Evolutionary conservation across 73 alveolate genomes (phyloP).

Genomic region (Tetrahymena thermophila): DNA sequence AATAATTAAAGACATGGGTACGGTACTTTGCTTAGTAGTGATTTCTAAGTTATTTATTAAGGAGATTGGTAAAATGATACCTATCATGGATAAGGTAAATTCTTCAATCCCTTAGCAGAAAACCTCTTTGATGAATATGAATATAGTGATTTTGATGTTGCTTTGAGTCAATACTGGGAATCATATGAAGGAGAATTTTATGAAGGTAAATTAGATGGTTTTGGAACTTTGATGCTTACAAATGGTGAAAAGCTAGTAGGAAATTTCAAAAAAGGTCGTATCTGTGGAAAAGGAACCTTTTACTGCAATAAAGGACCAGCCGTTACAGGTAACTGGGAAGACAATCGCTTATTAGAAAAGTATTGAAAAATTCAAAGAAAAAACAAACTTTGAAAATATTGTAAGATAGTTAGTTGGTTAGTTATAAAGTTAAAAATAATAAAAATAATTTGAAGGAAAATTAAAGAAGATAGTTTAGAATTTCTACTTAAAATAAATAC

Average conservation of each 20-base stretch:
- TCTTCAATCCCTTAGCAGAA: neutral
- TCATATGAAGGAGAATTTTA: neutral
- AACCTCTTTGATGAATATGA: neutral
- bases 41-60: neutral
- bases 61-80: neutral
- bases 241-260: neutral
- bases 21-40: neutral
- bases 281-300: neutral
- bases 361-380: neutral
- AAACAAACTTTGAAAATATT: neutral
- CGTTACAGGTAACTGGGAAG: neutral
- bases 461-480: neutral
- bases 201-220: neutral
- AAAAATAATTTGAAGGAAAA: too few species aligned
- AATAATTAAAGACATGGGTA: neutral
- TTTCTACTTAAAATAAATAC: too few species aligned
- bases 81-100: neutral
- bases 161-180: neutral
- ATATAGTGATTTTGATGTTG: neutral
- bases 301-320: neutral
- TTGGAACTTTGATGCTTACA: neutral
- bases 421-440: too few species aligned
- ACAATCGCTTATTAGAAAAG: neutral
- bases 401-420: neutral
- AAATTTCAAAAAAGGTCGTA: neutral